Evolutionary conservation across 2,329 filamentous ascomycete species (phyloP), one percentile per base, ranked within the genome.

Genomic region (Chrysosporium keratinophilum): DNA sequence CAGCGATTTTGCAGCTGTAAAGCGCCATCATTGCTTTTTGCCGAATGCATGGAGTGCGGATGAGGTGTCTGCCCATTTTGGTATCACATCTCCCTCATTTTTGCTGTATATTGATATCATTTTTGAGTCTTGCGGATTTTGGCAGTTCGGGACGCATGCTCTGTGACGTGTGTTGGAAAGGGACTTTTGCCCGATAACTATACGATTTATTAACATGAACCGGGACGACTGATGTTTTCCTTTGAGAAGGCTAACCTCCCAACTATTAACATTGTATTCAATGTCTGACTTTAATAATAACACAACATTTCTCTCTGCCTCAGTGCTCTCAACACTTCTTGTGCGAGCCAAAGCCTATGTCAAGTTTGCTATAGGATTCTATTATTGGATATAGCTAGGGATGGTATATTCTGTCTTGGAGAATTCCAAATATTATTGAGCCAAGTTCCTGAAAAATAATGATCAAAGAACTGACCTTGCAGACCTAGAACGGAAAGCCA

Each of bases 211-310:
- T 46, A 34, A 34, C 31, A 46, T 19, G 43, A 46, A 35, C 43
- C 14, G 43, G 28, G 43, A 19, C 43, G 9, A 34, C 14, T 45
- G 28, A 31, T 3, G 33, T 7, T 34, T 34, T 35, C 31, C 5
- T 10, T 15, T 34, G 34, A 5, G 43, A 35, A 46, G 31, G 17
- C 28, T n/a, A 19, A 23, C 10, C 12, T 11, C 11, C 35, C 35
- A 12, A n/a, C 4, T 37, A 10, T 37, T 12, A 37, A n/a, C 35
- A 37, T 37, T 37, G 35, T 37, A 37, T 37, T 37, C 35, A 37
- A 37, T 37, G 35, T 37, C n/a, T 12, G 35, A 37, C n/a, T 34
- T 46, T 17, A 46, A 46, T 46, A 46, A 17, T 46, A 46, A 46
- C 34, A 15, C 34, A 31, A 34, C 7, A 34, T 31, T 46, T 46